phyloP scores from a whole-genome alignment of 768 basidiomycete genomes.

The Phanerochaete carnosa region DNA sequence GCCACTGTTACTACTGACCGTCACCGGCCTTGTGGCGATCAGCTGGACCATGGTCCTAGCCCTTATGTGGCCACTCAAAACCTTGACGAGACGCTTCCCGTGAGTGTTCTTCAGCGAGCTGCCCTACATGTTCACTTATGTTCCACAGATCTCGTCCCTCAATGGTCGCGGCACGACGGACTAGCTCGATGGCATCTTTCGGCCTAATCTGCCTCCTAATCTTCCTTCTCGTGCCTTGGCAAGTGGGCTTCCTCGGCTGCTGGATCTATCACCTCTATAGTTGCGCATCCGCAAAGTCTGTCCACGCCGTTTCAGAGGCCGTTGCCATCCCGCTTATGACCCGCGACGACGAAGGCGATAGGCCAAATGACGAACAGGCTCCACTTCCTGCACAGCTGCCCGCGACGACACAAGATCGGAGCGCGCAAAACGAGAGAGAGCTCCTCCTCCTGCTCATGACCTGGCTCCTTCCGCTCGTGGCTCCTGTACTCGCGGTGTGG shows the following conservation, averaged over 20 bases:
- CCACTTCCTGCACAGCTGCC: not conserved
- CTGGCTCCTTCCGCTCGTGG: constrained; percentile 73
- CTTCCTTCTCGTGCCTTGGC: constrained; percentile 81
- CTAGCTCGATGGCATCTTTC: constrained; percentile 57
- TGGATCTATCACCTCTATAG: constrained; percentile 77
- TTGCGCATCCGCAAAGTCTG: constrained; percentile 35
- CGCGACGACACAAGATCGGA: not conserved
- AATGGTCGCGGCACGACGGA: constrained; percentile 10
- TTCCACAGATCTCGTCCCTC: not conserved
- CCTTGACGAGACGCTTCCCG: constrained; percentile 19
- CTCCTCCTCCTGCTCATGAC: constrained; percentile 76
- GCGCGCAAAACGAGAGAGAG: constrained; percentile 24
- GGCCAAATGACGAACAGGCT: not conserved
- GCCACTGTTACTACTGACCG: constrained; percentile 51
- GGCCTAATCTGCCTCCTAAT: constrained; percentile 60
- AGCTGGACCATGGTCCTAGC: constrained; percentile 52
- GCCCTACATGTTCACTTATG: not conserved
- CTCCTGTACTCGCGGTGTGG: constrained; percentile 85
- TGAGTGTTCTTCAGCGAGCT: not conserved
- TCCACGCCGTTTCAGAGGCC: constrained; percentile 2
- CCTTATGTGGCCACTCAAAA: constrained; percentile 46
- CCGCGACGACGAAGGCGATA: not conserved
- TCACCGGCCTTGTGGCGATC: constrained; percentile 61
- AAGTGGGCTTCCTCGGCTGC: constrained; percentile 83
- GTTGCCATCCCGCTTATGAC: constrained; percentile 3